Evolutionary conservation across 2,329 filamentous ascomycete genomes (phyloP).

Genomic region (Phialophora macrospora): DNA sequence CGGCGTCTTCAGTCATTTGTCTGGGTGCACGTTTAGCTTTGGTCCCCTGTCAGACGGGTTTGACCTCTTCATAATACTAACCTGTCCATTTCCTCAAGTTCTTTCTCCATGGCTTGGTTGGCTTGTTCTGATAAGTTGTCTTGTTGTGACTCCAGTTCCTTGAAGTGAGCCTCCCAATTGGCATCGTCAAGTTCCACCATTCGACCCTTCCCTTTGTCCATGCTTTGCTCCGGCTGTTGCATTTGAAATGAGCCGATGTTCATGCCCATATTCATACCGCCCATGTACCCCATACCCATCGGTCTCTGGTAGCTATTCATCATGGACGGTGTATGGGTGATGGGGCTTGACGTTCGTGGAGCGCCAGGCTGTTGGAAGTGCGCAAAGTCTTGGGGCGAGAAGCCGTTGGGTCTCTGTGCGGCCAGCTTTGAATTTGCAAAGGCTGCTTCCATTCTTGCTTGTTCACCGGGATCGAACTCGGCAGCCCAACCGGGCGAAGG

Average conservation of each 20-base stretch:
- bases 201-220: slow-evolving; percentile 77
- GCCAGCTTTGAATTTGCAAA: slow-evolving; percentile 53
- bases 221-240: slow-evolving; percentile 48
- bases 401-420: slow-evolving; percentile 59
- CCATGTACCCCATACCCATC: slow-evolving; percentile 51
- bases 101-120: slow-evolving; percentile 76
- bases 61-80: slow-evolving; percentile 58
- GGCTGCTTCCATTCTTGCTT: slow-evolving; percentile 73
- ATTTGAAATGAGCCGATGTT: slow-evolving; percentile 58
- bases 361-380: slow-evolving; percentile 71
- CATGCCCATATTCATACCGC: slow-evolving; percentile 58
- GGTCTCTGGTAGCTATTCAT: slow-evolving; percentile 58
- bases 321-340: slow-evolving; percentile 58
- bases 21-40: slow-evolving; percentile 54
- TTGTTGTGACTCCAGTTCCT: slow-evolving; percentile 63
- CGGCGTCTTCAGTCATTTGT: slow-evolving; percentile 69
- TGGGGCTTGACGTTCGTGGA: slow-evolving; percentile 63
- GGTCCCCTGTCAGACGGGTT: slow-evolving; percentile 39
- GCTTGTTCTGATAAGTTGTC: slow-evolving; percentile 65
- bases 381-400: slow-evolving; percentile 83
- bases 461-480: slow-evolving; percentile 66
- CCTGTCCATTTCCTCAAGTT: slow-evolving; percentile 88
- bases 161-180: slow-evolving; percentile 97
- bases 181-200: slow-evolving; percentile 91
- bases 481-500: slow-evolving; percentile 66